Conservation (phyloP, 1,284 basidiomycete species). For the Leccinum subrobustum region DNA sequence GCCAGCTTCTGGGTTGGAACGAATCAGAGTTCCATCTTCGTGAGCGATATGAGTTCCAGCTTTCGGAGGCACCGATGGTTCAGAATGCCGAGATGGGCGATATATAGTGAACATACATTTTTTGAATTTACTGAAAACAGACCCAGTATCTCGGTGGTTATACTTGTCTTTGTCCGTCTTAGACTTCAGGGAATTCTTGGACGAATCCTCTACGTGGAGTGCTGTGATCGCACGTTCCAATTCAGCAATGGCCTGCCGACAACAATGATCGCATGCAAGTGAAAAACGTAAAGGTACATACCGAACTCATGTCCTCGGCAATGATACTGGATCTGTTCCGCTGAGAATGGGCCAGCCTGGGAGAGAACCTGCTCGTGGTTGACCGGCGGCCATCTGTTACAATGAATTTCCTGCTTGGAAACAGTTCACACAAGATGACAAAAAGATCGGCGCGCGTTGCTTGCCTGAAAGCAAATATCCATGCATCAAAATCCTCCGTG, state of each 20-base stretch:
- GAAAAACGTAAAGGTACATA: constrained; percentile 35
- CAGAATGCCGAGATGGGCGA: background rate
- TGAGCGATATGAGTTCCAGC: constrained; percentile 20
- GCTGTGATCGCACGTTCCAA: constrained; percentile 43
- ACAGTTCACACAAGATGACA: constrained; percentile 10
- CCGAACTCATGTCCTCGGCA: constrained; percentile 61
- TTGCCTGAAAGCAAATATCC: constrained; percentile 75
- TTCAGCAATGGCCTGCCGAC: constrained; percentile 39
- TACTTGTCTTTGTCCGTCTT: constrained; percentile 49
- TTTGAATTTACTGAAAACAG: constrained; percentile 56
- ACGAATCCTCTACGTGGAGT: constrained; percentile 31
- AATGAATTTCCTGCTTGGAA: constrained; percentile 53
- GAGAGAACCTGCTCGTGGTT: constrained; percentile 40
- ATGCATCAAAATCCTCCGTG: constrained; percentile 66
- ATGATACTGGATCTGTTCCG: constrained; percentile 48
- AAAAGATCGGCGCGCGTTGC: constrained; percentile 8
- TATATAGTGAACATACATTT: constrained; percentile 40
- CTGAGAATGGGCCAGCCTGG: constrained; percentile 40
- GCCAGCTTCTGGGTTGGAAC: constrained; percentile 14
- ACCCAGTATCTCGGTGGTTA: constrained; percentile 38
- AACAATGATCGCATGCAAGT: constrained; percentile 7
- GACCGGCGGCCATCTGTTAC: constrained; percentile 49
- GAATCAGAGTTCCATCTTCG: constrained; percentile 27
- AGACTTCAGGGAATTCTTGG: constrained; percentile 37
- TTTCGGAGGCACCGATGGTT: constrained; percentile 6